These are phyloP conservation scores for Yarrowia sp. DNA, from an alignment of 805 yeast species.

Conservation along the genomic window DNA sequence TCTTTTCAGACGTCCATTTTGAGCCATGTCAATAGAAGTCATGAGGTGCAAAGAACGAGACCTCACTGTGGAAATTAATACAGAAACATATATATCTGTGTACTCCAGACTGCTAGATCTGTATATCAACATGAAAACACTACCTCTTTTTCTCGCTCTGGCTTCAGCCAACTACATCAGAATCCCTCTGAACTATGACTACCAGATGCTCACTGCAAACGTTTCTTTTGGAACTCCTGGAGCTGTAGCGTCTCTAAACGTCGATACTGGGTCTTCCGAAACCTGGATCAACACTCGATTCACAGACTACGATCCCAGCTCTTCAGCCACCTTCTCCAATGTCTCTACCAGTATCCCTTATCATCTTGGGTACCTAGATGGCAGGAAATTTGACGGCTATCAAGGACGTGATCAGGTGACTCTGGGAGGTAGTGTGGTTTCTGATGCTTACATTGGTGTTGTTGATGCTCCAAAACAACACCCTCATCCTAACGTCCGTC, in stretches of 20 bases:
- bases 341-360: not conserved
- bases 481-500: not conserved
- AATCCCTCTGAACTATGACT: not conserved
- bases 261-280: slow-evolving; percentile 1
- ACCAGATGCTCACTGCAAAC: not conserved
- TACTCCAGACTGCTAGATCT: no score
- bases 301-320: not conserved
- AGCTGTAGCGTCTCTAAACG: not conserved
- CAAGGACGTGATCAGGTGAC: not conserved
- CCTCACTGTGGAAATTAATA: not conserved
- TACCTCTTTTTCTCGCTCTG: not conserved
- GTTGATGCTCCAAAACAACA: not conserved
- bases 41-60: not conserved
- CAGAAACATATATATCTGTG: not conserved
- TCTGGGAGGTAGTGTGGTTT: not conserved
- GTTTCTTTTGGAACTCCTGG: not conserved
- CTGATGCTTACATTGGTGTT: not conserved
- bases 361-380: not conserved
- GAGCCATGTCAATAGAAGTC: not conserved
- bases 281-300: not conserved
- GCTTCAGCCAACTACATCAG: not conserved
- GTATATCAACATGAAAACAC: not conserved
- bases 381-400: not conserved
- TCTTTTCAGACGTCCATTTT: not conserved
- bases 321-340: not conserved